Percentiles rank a stretch among this genome's conserved stretches.
Evolutionary conservation across 164 flowering plant genomes (phyloP).

Genomic region (Magnolia sinica): DNA sequence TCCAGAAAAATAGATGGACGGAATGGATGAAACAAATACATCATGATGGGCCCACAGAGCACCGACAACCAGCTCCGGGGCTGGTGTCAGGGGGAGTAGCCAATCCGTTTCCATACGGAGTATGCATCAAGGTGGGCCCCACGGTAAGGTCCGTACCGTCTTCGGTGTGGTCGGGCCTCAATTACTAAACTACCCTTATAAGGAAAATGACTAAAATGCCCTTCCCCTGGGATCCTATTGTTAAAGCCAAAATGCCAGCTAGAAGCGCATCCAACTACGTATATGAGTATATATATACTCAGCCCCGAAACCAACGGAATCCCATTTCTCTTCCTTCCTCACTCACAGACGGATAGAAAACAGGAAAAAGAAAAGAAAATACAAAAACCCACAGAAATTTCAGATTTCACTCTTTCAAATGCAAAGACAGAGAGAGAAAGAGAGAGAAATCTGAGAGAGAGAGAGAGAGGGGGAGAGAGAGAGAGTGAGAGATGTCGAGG

Average conservation of each 20-base stretch:
- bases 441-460: background rate
- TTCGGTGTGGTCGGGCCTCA: background rate
- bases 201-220: background rate
- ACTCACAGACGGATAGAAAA: background rate
- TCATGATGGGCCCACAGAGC: too few species aligned
- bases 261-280: too few species aligned
- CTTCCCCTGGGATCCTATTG: background rate
- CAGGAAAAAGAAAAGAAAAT: too few species aligned
- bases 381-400: background rate
- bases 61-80: too few species aligned
- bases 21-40: too few species aligned
- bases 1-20: too few species aligned
- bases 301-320: background rate
- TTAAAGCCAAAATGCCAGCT: background rate
- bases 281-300: too few species aligned
- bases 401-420: slow-evolving; percentile 2
- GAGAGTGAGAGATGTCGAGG: background rate
- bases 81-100: too few species aligned
- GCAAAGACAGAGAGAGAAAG: slow-evolving; percentile 5
- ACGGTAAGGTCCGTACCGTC: too few species aligned
- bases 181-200: background rate
- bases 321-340: background rate
- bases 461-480: background rate
- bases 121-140: too few species aligned
- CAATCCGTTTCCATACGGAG: too few species aligned